Evolutionary conservation across 495 filamentous ascomycete genomes (phyloP).

Genomic region (Cairneyella variabilis): DNA sequence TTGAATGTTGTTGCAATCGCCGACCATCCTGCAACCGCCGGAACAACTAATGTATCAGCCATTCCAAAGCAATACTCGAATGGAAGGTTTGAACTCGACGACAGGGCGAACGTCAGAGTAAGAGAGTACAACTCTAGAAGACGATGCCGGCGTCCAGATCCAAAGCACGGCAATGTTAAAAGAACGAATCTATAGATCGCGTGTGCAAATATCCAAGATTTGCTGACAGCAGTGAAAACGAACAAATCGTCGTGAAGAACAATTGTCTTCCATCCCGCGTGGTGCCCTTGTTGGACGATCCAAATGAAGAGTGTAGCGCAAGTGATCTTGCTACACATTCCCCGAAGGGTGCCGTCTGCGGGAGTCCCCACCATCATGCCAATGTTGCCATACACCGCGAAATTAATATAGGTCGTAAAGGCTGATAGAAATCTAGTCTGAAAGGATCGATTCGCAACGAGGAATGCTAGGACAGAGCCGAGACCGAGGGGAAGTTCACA

Average conservation of each 20-base stretch:
- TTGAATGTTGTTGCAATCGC: conserved; percentile 6
- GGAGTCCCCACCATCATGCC: conserved; percentile 6
- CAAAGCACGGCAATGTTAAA: conserved; percentile 9
- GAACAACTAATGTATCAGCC: conserved; percentile 13
- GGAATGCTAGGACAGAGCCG: conserved; percentile 13
- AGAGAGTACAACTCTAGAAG: conserved; percentile 12
- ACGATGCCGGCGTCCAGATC: conserved; percentile 5
- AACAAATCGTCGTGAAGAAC: conserved; percentile 5
- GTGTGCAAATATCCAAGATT: conserved; percentile 12
- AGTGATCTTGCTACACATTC: conserved; percentile 9
- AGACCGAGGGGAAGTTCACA: conserved; percentile 13
- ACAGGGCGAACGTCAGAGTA: conserved; percentile 2
- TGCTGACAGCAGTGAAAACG: conserved; percentile 9
- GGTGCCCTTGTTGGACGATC: conserved; percentile 4
- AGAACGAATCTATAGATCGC: conserved; percentile 11
- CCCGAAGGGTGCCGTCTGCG: conserved; percentile 1
- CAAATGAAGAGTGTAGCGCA: conserved; percentile 5
- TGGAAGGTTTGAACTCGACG: background rate
- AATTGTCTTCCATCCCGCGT: conserved; percentile 7
- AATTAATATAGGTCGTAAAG: conserved; percentile 11
- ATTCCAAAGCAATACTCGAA: conserved; percentile 14
- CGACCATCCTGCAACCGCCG: conserved; percentile 7
- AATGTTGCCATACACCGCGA: conserved; percentile 11
- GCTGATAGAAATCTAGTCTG: conserved; percentile 2
- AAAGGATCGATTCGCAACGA: conserved; percentile 8